Base-by-base conservation (phyloP, 2,329 filamentous ascomycete species). In the Claviceps maximensis region DNA sequence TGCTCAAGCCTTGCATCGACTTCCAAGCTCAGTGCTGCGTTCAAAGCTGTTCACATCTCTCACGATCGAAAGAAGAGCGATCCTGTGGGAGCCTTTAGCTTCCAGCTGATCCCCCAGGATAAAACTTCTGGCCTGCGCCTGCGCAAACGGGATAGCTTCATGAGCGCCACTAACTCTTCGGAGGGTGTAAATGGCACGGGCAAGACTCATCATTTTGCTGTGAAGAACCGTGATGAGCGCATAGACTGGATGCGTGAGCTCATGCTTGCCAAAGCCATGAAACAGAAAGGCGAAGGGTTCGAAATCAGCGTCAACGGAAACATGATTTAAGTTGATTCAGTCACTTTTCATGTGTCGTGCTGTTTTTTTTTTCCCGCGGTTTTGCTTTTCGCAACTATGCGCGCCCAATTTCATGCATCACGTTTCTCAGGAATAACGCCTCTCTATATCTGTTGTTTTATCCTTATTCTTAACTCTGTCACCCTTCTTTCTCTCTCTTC, bases 211-310 rank as follows among this genome's bases (percentile, higher is more conserved):
- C 89, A 97, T 66, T 97, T 97, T 66, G 88, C 91, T 0, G 91
- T 96, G 60, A 86, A 85, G 70, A 82, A 77, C 61, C 80, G 89
- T 15, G 88, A 96, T 64, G 87, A 96, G 65, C 80, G 91, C 56
- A 96, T 97, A 62, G 91, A 96, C 67, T 98, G 93, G 93, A 94
- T 94, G 88, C 78, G 88, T 52, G 88, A 94, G 76, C 73, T 94
- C 56, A 94, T 94, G 88, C 80, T 94, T 47, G 88, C 88, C 52
- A 93, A 93, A 73, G 88, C 88, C 19, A 73, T 89, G 65, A 87
- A 84, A 74, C 85, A 89, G 69, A 93, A 90, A 77, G 83, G 80
- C 47, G 83, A 89, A 60, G 88, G 88, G 19, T 91, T 86, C 61
- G 86, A 90, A 70, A 81, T 93, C 61, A 86, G 82, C 63, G 81